These are phyloP conservation scores for Antarctomyces pellizariae DNA, from an alignment of 495 filamentous ascomycete species.

Conservation along the genomic window DNA sequence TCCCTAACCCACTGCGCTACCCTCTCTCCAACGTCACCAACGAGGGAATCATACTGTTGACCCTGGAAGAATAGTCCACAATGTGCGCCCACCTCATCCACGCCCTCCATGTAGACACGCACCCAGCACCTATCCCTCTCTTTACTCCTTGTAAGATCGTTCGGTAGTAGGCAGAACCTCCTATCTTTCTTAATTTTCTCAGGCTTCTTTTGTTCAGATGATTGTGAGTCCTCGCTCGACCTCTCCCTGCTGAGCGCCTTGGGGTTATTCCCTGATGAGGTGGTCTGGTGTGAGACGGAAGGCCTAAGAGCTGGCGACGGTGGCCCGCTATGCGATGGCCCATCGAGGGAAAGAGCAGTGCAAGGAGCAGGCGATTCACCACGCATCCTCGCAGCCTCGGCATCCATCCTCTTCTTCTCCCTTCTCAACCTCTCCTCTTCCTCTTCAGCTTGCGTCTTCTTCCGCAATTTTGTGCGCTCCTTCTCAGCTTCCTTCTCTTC, in stretches of 20 bases:
- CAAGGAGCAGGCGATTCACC: no score
- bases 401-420: slow-evolving; percentile 3
- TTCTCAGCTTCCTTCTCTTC: slow-evolving; percentile 8
- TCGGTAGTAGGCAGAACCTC: slow-evolving; percentile 60
- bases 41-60: slow-evolving; percentile 47
- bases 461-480: no score
- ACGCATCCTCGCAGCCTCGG: no score
- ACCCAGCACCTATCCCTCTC: slow-evolving; percentile 44
- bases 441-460: slow-evolving; percentile 3
- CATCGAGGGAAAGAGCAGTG: no score
- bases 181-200: slow-evolving; percentile 28
- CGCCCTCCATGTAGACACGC: slow-evolving; percentile 51
- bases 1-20: slow-evolving; percentile 54
- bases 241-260: slow-evolving; percentile 2
- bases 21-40: slow-evolving; percentile 46
- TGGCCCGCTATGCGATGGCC: background rate
- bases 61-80: slow-evolving; percentile 56
- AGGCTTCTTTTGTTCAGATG: slow-evolving; percentile 8
- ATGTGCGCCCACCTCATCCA: slow-evolving; percentile 72
- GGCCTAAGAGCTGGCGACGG: slow-evolving; percentile 1
- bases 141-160: slow-evolving; percentile 20
- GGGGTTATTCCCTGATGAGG: no score
- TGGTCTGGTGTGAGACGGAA: no score
- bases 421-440: no score
- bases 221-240: no score